Evolutionary conservation across 2,329 filamentous ascomycete genomes (phyloP), one percentile per base, ranked within the genome.

Genomic region (Nemania bipapillata): DNA sequence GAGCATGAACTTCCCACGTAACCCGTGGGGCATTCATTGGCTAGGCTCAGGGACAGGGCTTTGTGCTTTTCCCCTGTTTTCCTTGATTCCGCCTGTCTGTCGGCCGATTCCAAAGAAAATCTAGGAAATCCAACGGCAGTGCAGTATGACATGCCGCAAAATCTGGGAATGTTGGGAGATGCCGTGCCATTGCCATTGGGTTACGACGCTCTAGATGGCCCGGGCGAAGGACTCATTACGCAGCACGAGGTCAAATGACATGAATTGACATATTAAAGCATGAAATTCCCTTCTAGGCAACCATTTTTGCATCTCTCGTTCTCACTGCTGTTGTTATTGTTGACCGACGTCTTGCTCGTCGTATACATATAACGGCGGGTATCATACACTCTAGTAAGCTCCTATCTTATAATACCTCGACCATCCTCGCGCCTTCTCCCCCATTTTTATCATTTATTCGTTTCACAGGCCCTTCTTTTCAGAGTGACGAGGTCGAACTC

Each of bases 1-100:
- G 24, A 59, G 53, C 61, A 61, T 28, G 15, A 37, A 49, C 35
- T 24, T 50, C 62, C 54, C 63, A 66, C 53, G 63, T 62, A 66
- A 30, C 28, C n/a, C 40, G 9, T 55, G 26, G 50, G 20, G 17
- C 7, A 7, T 35, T 59, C 35, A 58, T 66, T 62, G 57, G 57
- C 11, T 22, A 20, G 24, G 17, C 12, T n/a, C 9, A 50, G 9
- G 9, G 22, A 59, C 4, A 7, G 9, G 22, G n/a, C 26, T 22
- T 62, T 45, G 30, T 30, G 17, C 52, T n/a, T n/a, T n/a, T n/a
- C n/a, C 20, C 22, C 56, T 45, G 32, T 30, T 17, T 45, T 56
- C 32, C 24, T 52, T 15, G 22, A 30, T 11, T 37, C 9, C 26
- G 30, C 32, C 45, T 57, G 4, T 22, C 12, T 42, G 28, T 17